Conservation (phyloP, 1,284 basidiomycete species). For the Neolentinus lepideus region DNA sequence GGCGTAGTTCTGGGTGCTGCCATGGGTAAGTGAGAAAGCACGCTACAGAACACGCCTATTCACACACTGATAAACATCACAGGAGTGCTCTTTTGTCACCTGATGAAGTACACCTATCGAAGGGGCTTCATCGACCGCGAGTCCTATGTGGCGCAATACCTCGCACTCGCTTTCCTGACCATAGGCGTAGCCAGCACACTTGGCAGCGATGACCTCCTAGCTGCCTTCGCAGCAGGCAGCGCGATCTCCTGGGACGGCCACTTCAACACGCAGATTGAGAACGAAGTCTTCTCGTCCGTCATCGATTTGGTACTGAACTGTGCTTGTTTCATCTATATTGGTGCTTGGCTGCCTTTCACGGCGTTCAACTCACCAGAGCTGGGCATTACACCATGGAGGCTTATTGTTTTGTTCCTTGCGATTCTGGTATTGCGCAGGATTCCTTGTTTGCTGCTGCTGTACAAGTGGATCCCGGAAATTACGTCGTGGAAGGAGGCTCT, state of each 20-base stretch:
- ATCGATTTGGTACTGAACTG: slow-evolving; percentile 85
- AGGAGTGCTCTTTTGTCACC: slow-evolving; percentile 68
- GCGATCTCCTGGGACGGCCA: slow-evolving; percentile 95
- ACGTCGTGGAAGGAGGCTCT: slow-evolving; percentile 71
- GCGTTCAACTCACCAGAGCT: slow-evolving; percentile 56
- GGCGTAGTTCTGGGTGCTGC: slow-evolving; percentile 73
- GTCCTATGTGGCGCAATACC: slow-evolving; percentile 87
- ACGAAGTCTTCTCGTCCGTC: slow-evolving; percentile 83
- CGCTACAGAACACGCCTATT: neutral
- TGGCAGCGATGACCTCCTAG: slow-evolving; percentile 83
- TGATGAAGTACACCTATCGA: slow-evolving; percentile 79
- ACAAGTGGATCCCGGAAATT: slow-evolving; percentile 83
- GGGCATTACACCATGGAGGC: slow-evolving; percentile 68
- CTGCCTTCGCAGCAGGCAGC: slow-evolving; percentile 85
- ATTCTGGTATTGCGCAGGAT: slow-evolving; percentile 73
- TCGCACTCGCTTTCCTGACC: slow-evolving; percentile 77
- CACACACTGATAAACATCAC: slow-evolving; percentile 1
- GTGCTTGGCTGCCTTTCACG: slow-evolving; percentile 81
- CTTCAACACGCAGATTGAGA: slow-evolving; percentile 81
- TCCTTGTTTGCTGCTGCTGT: slow-evolving; percentile 67
- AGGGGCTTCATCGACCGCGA: slow-evolving; percentile 83
- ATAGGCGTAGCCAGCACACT: slow-evolving; percentile 74
- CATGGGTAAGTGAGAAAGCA: slow-evolving; percentile 41
- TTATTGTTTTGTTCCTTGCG: slow-evolving; percentile 58
- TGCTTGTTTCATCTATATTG: slow-evolving; percentile 86